These are phyloP conservation scores for Pyrenophora teres DNA, from an alignment of 2,329 filamentous ascomycete genomes.

Conservation along the genomic window DNA sequence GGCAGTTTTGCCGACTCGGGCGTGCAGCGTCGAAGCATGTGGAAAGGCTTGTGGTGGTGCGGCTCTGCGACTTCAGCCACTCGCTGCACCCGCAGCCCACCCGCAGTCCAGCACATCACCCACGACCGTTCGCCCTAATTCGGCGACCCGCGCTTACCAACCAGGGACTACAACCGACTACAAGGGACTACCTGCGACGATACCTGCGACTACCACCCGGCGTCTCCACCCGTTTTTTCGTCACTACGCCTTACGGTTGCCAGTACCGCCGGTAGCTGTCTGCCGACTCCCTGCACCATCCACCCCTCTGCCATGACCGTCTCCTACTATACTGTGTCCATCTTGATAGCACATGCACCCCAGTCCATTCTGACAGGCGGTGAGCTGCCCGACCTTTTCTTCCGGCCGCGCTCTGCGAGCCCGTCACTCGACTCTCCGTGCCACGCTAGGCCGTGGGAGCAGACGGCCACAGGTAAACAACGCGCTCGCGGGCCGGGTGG, in stretches of 20 bases:
- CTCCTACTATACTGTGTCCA: constrained; percentile 17
- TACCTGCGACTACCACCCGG: too few relatives aligned
- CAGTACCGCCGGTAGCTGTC: constrained; percentile 11
- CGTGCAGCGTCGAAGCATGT: not conserved
- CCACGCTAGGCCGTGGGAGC: constrained; percentile 14
- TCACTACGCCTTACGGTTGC: constrained; percentile 19
- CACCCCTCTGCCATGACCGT: constrained; percentile 12
- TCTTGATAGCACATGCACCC: constrained; percentile 4
- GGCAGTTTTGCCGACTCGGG: constrained; percentile 14
- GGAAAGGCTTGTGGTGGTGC: constrained; percentile 4
- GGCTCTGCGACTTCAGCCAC: constrained; percentile 19
- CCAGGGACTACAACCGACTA: not conserved
- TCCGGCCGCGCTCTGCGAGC: constrained; percentile 30
- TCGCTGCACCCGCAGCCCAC: constrained; percentile 2
- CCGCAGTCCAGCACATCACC: not conserved
- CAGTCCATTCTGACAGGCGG: constrained; percentile 15
- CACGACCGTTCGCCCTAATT: constrained; percentile 11
- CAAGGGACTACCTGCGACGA: too few relatives aligned
- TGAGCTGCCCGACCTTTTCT: constrained; percentile 16
- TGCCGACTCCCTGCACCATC: constrained; percentile 16
- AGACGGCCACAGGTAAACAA: constrained; percentile 25
- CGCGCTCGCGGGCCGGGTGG: constrained; percentile 22
- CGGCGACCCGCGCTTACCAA: constrained; percentile 26
- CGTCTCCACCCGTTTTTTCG: constrained; percentile 22
- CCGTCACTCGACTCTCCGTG: constrained; percentile 21